These are phyloP conservation scores for Polysphondylium violaceum DNA, from an alignment of 78 protist genomes.

Conservation along the genomic window DNA sequence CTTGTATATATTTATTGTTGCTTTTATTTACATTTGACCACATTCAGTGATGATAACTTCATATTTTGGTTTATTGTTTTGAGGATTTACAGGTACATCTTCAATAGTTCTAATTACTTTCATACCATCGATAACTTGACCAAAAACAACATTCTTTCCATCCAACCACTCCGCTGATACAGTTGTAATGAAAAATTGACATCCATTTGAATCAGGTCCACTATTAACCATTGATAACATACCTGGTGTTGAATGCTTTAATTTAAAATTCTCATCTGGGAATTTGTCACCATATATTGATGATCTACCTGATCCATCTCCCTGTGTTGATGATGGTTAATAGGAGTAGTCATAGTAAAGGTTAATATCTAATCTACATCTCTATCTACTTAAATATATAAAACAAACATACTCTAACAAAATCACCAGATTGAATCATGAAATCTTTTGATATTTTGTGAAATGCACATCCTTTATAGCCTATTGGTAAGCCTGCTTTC, in stretches of 20 bases:
- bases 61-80: constrained; percentile 80
- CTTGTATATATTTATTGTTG: constrained; percentile 2
- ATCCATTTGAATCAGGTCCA: constrained; percentile 97
- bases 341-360: background rate
- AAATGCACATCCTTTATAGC: constrained; percentile 94
- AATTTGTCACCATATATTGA: constrained; percentile 87
- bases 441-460: constrained; percentile 94
- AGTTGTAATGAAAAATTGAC: constrained; percentile 95
- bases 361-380: background rate
- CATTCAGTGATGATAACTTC: constrained; percentile 87
- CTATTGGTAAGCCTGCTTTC: constrained; percentile 83
- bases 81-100: constrained; percentile 71
- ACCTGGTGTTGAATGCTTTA: constrained; percentile 94
- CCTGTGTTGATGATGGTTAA: background rate
- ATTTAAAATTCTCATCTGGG: constrained; percentile 96
- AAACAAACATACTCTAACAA: constrained; percentile 50
- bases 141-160: constrained; percentile 98
- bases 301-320: constrained; percentile 86
- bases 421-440: constrained; percentile 98
- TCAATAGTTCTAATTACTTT: constrained; percentile 86
- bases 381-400: background rate
- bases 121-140: constrained; percentile 93
- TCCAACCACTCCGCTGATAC: constrained; percentile 93
- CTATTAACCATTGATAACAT: constrained; percentile 93
- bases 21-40: constrained; percentile 85